Base-by-base conservation (phyloP, 2,329 filamentous ascomycete genomes). In the Diatrype stigma region DNA sequence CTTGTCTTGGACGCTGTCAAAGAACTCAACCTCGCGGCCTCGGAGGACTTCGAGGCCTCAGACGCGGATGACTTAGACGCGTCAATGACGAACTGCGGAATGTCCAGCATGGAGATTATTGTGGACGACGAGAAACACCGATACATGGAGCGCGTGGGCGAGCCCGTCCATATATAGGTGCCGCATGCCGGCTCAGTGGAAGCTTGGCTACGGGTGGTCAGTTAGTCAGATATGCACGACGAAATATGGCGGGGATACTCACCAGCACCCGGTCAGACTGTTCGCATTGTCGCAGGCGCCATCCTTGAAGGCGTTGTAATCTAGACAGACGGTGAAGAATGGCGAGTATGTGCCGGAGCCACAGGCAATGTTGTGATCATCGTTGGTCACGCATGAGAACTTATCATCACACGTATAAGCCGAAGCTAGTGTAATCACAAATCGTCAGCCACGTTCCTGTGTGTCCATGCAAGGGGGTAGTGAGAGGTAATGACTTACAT, bases 141-240 rank as follows among this genome's bases (percentile, higher is more conserved):
- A 52, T 65, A 71, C 69, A 71, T 71, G 49, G 61, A 68, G 19
- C 64, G 63, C 3, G 58, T 48, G 0, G 69, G 63, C 1, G 56
- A 17, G 38, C 66, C 68, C 0, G 66, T 64, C 70, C 70, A 73
- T 45, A 72, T 47, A 49, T 67, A 70, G 0, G 67, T 72, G 3
- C 64, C 66, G 56, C 71, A 73, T 11, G 64, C 66, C 2, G 61
- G 61, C 21, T 59, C 46, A 4, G 48, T 47, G 5, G 54, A 49
- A 26, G 51, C 6, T 35, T 56, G 37, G 26, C 57, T 62, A 51
- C 14, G 42, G 26, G 3, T 54, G 51, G 28, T 45, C 28, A 22
- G 10, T 35, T 4, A 45, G 37, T 16, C 14, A 45, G 48, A 48
- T 21, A 37, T 17, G 14, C 2, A 26, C 21, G 2, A 23, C 12